Evolutionary conservation across 192 early-diverging fungal species (phyloP), one percentile per base, ranked within the genome.

Genomic region (Diversispora epigaea): DNA sequence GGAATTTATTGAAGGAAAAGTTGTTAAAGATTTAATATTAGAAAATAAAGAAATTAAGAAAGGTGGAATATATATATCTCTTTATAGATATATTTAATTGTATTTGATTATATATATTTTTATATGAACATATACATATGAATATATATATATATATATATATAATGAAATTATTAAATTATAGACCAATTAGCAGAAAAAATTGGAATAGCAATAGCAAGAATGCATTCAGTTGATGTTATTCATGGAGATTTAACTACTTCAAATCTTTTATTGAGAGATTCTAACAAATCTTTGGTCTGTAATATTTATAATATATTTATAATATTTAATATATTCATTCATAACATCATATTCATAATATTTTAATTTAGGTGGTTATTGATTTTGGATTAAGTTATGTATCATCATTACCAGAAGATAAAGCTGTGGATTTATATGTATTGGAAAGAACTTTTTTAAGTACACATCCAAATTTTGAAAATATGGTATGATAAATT

Each of bases 401-500:
- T 79, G 86, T 91, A 47, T 95, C 95, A 40, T 76, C 80, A 25
- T 83, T 96, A 77, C 80, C 85, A 17, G 98, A 99, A 78, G 98
- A 99, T 82, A 98, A 97, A 80, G 98, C 94, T 4, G 98, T 99
- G 2, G 98, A 99, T 85, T 86, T 99, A 56, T 99, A 99, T 84
- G 98, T 99, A n/a, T 88, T 99, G 21, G 96, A 99, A 79, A 83
- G 94, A 21, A 93, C 96, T 3, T 91, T 99, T 73, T 77, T 86
- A 7, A 96, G 95, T 80, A 98, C 96, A 6, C 98, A 99, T 83
- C 94, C 95, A 10, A 86, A 93, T 43, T 89, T 93, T 15, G 90
- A 94, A 73, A 63, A 74, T 65, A 79, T 94, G 89, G 92, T 94
- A 79, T 94, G 89, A 91, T 94, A 86, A 71, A 55, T 9, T 56